Base-by-base conservation (phyloP, 2,329 filamentous ascomycete species). In the Trichoderma sp. region DNA sequence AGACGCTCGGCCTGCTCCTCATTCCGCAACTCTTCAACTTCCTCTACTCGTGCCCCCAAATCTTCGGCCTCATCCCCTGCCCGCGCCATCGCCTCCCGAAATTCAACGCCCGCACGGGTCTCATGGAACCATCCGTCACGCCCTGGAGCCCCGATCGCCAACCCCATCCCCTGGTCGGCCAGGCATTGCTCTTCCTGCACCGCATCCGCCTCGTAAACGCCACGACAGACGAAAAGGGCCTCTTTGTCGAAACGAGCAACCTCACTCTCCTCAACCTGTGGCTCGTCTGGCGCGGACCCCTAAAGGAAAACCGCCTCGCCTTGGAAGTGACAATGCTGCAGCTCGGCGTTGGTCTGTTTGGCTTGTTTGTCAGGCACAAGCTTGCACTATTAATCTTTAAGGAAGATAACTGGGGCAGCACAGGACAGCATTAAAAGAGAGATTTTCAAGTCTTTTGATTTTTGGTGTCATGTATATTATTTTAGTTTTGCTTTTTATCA, bases 11-110 rank as follows among this genome's bases (percentile, higher is more conserved):
- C 68, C 87, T 99, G 62, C 86, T 99, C 10, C 91, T 99, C 74
- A 86, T 97, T 49, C 96, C 96, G 16, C 96, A 99, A 82, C 92
- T 96, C 75, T 94, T 96, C 87, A 99, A 99, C 83, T 98, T 98
- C 78, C 77, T 95, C 73, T 99, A 98, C 83, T 97, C 94, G 49
- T 88, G 88, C 1, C 96, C 96, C 6, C 96, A 99, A 79, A 86
- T 99, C 61, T 97, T 97, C 79, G 91, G 92, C 68, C 77, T 99
- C 52, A 87, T 99, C 62, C 94, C 94, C 19, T 99, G 96, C 78
- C 96, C 96, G 37, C 90, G 96, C 74, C 96, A 99, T 83, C 89
- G 96, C 71, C 85, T 99, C 53, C 96, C 96, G 24, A 89, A 88
- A 69, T 97, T 97, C 86, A 97, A 97, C 80, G 87, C 91, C 63